Base-by-base conservation (phyloP, 768 basidiomycete species). In the Pleurotus giganteus region DNA sequence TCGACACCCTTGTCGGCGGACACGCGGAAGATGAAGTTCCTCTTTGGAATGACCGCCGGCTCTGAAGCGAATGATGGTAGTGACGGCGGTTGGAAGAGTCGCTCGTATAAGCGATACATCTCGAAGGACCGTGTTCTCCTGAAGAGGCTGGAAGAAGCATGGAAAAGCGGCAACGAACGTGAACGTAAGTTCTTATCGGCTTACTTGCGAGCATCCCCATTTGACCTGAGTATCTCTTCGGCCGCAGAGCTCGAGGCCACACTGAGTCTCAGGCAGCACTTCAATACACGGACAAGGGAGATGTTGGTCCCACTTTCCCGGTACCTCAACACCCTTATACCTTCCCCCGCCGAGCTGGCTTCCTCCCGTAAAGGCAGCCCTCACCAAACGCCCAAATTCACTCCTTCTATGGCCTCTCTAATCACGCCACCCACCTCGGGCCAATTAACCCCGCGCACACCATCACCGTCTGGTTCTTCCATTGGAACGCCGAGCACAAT, bases 261-360 rank as follows among this genome's bases (percentile, higher is more conserved):
- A 51, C 80, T 83, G 50, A 78, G 72, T 52, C 74, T 96, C 11
- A 84, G 91, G 21, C 76, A 83, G 43, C 93, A 98, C 65, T 93
- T 98, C 66, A 84, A 84, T 51, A 82, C 88, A 36, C 80, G 95
- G 42, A 93, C 96, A 1, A 89, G 88, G 17, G 87, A 87, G 52
- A 77, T 98, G 57, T 81, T 98, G 19, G 86, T 91, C 2, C 96
- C 96, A 0, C 79, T 98, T 4, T 87, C 95, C 61, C 83, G 95
- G 60, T 98, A 98, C 74, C 84, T 98, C 37, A 88, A 90, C 57
- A 87, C 88, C 1, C 79, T 95, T 45, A 91, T 94, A 67, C 91
- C 91, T 55, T 79, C 84, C 17, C 86, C 84, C 4, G 69, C 74
- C 6, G 84, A 85, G 61, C 71, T 80, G 39, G 66, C 70, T 4